phyloP scores from a whole-genome alignment of 805 yeast genomes.

The Cyberlindnera sargentensis region DNA sequence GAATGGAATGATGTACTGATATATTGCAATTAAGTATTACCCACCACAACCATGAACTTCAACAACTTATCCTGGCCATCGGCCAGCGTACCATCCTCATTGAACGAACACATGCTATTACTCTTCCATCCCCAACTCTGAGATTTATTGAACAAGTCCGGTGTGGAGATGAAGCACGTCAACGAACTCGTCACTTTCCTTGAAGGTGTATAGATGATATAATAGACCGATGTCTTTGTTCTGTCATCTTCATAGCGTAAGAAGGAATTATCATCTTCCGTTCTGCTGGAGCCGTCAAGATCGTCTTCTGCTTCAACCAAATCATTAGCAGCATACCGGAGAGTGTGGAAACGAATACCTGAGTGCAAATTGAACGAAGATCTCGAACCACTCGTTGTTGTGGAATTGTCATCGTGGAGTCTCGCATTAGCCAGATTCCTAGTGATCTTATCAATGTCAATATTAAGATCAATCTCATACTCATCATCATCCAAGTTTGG shows the following conservation, averaged over 20 bases:
- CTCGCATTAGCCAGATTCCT: neutral
- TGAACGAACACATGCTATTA: constrained; percentile 44
- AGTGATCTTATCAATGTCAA: neutral
- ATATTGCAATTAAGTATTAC: constrained; percentile 28
- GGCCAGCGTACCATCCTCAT: constrained; percentile 40
- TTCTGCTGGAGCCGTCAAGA: constrained; percentile 20
- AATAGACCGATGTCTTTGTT: constrained; percentile 39
- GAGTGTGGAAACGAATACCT: too few species aligned
- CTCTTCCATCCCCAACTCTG: constrained; percentile 64
- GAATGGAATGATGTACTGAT: neutral
- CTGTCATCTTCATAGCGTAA: constrained; percentile 42
- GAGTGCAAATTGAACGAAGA: neutral
- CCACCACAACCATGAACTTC: constrained; percentile 44
- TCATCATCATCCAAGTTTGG: constrained; percentile 11
- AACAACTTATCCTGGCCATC: constrained; percentile 37
- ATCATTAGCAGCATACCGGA: neutral
- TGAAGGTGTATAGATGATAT: constrained; percentile 49
- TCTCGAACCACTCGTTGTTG: neutral
- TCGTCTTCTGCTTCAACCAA: neutral
- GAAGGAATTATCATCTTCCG: constrained; percentile 13
- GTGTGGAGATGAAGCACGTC: constrained; percentile 50
- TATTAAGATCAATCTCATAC: neutral
- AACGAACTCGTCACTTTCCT: constrained; percentile 36
- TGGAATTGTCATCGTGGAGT: neutral
- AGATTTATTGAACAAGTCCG: constrained; percentile 42